Evolutionary conservation across 305 asterid species (phyloP), one percentile per base, ranked within the genome.

Genomic region (Plantago rigida): DNA sequence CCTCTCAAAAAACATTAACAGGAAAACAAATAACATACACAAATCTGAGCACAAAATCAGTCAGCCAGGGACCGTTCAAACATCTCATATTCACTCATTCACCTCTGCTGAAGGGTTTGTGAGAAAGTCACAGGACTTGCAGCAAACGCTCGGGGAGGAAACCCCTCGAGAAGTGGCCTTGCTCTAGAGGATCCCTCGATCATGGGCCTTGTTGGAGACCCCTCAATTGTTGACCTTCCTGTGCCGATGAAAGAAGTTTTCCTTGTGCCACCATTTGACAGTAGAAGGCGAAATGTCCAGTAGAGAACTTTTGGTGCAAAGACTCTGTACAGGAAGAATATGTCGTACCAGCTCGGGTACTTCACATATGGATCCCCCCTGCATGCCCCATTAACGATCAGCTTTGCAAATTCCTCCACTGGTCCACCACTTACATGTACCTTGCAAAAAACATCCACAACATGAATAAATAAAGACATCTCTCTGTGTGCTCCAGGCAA

Each of bases 181-280:
- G 70, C 60, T 5, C 78, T 70, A 36, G 86, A 58, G 36, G 63
- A 49, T 0, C 67, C 66, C 58, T 62, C 68, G 10, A 54, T 41
- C 24, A 63, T 34, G 9, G 62, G 45, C 34, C 68, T 62, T 51
- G 70, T 22, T 22, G 26, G 74, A 50, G 85, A 67, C 9, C 73
- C 84, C 51, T 82, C 91, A 4, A 75, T 26, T 56, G 79, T 77
- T 11, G 94, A 89, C 73, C 84, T 72, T 59, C 94, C 95, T 0
- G 89, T 90, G n/a, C 97, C 96, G 1, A 90, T 82, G 61, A 76
- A 81, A n/a, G 96, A 90, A 46, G 97, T 84, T 8, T 70, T 81
- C 66, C 96, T 69, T 1, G 59, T 68, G 9, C 79, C 77, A 4
- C 78, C 89, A n/a, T 78, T 60, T 5, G 81, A 62, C 47, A 83